phyloP scores from a whole-genome alignment of 2,329 filamentous ascomycete species.

The Rutstroemia sp. region DNA sequence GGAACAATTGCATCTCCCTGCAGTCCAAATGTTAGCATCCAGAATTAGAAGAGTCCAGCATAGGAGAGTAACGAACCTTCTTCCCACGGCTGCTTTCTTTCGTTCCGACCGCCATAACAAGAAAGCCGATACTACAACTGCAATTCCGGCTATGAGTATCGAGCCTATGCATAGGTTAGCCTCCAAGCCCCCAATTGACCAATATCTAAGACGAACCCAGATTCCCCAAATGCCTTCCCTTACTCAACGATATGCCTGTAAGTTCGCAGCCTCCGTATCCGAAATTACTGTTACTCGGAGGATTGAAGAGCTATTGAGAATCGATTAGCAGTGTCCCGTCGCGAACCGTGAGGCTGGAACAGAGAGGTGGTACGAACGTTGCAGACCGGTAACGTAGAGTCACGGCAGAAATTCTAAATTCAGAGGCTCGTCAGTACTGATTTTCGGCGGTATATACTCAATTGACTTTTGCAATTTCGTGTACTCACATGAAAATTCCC shows the following conservation, averaged over 20 bases:
- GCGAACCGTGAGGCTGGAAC: constrained; percentile 1
- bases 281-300: constrained; percentile 20
- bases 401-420: constrained; percentile 68
- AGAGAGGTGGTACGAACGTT: constrained; percentile 54
- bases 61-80: constrained; percentile 53
- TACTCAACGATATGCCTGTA: constrained; percentile 64
- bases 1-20: constrained; percentile 95
- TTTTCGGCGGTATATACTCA: neutral
- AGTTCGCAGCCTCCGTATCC: constrained; percentile 60
- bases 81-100: constrained; percentile 88
- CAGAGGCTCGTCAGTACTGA: constrained; percentile 14
- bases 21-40: constrained; percentile 14
- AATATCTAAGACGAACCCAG: constrained; percentile 51
- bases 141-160: constrained; percentile 72
- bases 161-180: constrained; percentile 54
- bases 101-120: constrained; percentile 75
- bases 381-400: constrained; percentile 76
- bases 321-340: constrained; percentile 12
- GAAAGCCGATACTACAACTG: constrained; percentile 60
- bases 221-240: constrained; percentile 65
- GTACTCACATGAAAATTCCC: constrained; percentile 47
- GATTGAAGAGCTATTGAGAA: constrained; percentile 53
- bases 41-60: neutral
- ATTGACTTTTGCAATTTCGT: constrained; percentile 6
- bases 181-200: constrained; percentile 2